Conservation (phyloP, 305 asterid species). For the Fraxinus latifolia region DNA sequence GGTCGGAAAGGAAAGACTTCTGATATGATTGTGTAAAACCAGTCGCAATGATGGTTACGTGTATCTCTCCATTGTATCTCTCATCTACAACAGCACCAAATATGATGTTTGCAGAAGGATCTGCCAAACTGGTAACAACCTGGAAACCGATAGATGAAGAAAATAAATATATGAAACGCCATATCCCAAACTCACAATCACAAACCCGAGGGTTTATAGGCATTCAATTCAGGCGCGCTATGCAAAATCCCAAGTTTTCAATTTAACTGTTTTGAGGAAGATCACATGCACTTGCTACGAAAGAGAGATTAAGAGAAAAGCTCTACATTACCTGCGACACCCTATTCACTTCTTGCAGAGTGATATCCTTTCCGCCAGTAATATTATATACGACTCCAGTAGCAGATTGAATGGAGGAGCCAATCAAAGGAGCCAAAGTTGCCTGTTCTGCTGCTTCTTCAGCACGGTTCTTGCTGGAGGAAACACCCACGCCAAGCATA, state of each 20-base stretch:
- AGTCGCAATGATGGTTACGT: conserved; percentile 89
- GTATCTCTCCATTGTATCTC: conserved; percentile 87
- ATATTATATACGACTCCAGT: conserved; percentile 90
- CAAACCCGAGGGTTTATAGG: background rate
- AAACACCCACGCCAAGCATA: conserved; percentile 96
- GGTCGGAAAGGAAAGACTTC: conserved; percentile 72
- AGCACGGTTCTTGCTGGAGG: conserved; percentile 95
- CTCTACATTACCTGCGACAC: conserved; percentile 73
- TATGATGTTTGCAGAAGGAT: conserved; percentile 89
- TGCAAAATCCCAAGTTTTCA: background rate
- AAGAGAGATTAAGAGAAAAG: background rate
- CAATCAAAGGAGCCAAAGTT: conserved; percentile 80
- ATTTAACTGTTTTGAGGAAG: background rate
- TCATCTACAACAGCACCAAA: conserved; percentile 99
- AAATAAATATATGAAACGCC: background rate
- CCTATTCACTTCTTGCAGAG: conserved; percentile 90
- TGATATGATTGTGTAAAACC: conserved; percentile 90
- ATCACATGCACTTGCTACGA: background rate
- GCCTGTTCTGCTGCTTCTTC: conserved; percentile 97
- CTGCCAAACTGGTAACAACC: conserved; percentile 98
- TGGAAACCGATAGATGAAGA: conserved; percentile 23
- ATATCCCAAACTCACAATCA: background rate
- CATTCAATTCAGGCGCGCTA: background rate
- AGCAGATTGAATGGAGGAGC: conserved; percentile 84
- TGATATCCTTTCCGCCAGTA: conserved; percentile 95